phyloP scores from a whole-genome alignment of 1,139 yeast genomes.

The Taiozyma sp. region DNA sequence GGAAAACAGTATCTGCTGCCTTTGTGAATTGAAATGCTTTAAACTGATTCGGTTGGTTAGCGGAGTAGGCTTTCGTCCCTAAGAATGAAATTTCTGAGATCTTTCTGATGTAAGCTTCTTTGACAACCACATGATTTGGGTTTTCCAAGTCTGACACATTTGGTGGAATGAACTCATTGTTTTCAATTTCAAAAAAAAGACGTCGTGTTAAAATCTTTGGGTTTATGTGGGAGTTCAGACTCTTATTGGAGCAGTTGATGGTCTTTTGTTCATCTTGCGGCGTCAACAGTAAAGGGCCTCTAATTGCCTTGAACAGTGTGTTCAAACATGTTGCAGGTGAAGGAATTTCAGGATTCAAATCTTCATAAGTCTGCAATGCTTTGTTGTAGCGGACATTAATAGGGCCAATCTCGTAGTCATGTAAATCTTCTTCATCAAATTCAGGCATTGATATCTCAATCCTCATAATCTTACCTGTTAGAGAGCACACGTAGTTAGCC shows the following conservation, averaged over 20 bases:
- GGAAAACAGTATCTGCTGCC: constrained; percentile 32
- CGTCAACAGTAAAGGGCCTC: constrained; percentile 50
- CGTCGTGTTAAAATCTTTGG: constrained; percentile 44
- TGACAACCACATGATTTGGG: constrained; percentile 24
- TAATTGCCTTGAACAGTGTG: constrained; percentile 54
- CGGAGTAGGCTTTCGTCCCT: constrained; percentile 33
- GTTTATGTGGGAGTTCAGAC: constrained; percentile 51
- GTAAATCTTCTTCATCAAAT: constrained; percentile 31
- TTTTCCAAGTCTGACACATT: constrained; percentile 35
- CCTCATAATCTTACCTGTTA: constrained; percentile 37
- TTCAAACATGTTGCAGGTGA: constrained; percentile 49
- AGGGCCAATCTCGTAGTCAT: constrained; percentile 33
- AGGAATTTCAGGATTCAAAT: constrained; percentile 34
- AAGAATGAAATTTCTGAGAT: constrained; percentile 43
- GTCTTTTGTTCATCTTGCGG: constrained; percentile 45
- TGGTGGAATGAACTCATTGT: constrained; percentile 51
- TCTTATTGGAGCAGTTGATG: constrained; percentile 44
- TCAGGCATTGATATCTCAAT: constrained; percentile 40
- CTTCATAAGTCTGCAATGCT: constrained; percentile 27
- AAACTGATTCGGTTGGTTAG: constrained; percentile 24
- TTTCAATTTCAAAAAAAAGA: constrained; percentile 39
- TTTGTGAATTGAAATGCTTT: constrained; percentile 36
- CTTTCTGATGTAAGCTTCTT: constrained; percentile 48
- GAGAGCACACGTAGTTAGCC: constrained; percentile 39
- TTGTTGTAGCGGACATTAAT: constrained; percentile 34